These are phyloP conservation scores for Strobilomyces confusus DNA, from an alignment of 768 basidiomycete species.

Conservation along the genomic window DNA sequence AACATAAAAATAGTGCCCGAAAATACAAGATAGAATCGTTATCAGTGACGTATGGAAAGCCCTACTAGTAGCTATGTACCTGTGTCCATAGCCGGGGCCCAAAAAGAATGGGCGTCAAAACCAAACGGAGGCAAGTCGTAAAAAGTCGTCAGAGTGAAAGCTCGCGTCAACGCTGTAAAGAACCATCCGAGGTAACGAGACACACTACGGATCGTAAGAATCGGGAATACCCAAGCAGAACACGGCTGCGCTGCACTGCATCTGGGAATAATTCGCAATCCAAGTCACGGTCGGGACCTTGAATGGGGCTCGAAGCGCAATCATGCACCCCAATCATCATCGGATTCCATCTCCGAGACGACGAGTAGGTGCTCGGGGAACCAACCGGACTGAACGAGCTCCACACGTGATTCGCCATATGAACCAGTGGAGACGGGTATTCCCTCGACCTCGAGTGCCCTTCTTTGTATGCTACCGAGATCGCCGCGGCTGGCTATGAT, in stretches of 20 bases:
- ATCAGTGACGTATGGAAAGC: background rate
- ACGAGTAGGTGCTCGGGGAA: constrained; percentile 41
- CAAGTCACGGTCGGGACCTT: no score
- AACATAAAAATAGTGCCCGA: background rate
- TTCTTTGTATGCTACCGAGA: constrained; percentile 69
- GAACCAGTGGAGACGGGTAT: constrained; percentile 56
- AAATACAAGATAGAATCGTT: background rate
- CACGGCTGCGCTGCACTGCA: no score
- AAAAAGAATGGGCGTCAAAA: background rate
- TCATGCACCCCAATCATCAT: constrained; percentile 24
- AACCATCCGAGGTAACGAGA: background rate
- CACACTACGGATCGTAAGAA: no score
- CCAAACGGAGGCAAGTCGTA: background rate
- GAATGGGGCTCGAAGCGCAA: background rate
- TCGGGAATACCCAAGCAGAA: background rate
- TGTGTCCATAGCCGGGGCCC: no score
- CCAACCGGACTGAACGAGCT: constrained; percentile 57
- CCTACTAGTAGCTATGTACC: no score
- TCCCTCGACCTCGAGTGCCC: constrained; percentile 70
- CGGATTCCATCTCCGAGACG: constrained; percentile 8
- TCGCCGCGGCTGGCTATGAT: constrained; percentile 64
- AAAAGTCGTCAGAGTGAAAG: background rate
- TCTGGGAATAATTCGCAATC: background rate
- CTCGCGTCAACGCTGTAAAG: background rate
- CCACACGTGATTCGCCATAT: constrained; percentile 53